phyloP scores from a whole-genome alignment of 2,329 filamentous ascomycete species.

The Alternaria arbusti region DNA sequence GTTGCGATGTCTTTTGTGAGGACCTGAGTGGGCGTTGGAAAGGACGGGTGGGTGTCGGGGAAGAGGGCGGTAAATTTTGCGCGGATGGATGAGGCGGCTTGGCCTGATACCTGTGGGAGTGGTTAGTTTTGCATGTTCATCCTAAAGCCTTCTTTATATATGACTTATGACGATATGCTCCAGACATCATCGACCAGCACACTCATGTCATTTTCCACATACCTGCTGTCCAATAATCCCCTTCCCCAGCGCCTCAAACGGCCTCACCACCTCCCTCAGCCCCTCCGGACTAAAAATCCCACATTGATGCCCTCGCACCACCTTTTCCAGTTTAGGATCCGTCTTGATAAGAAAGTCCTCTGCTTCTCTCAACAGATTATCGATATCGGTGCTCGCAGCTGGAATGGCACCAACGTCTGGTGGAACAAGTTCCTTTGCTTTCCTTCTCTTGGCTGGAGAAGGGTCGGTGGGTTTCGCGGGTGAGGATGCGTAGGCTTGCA shows the following conservation, averaged over 20 bases:
- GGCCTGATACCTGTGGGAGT: constrained; percentile 72
- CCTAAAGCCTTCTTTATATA: background rate
- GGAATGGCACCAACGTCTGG: constrained; percentile 34
- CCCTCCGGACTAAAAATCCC: constrained; percentile 80
- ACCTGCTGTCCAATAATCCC: constrained; percentile 92
- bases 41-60: constrained; percentile 54
- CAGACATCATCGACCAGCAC: background rate
- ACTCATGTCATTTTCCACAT: constrained; percentile 6
- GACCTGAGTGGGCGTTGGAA: constrained; percentile 80
- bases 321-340: constrained; percentile 72
- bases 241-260: constrained; percentile 81
- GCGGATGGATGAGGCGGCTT: constrained; percentile 88
- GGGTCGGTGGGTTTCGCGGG: constrained; percentile 36
- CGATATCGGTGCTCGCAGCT: constrained; percentile 65
- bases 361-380: constrained; percentile 76
- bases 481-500: constrained; percentile 53
- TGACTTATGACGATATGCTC: no score
- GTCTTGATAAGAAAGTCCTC: constrained; percentile 74
- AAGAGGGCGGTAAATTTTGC: constrained; percentile 66
- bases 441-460: constrained; percentile 54
- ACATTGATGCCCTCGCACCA: constrained; percentile 79
- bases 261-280: constrained; percentile 83
- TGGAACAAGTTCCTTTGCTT: constrained; percentile 46
- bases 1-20: constrained; percentile 63
- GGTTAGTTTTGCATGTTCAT: background rate